These are phyloP conservation scores for Fibroporia radiculosa DNA, from an alignment of 768 basidiomycete genomes.

Conservation along the genomic window DNA sequence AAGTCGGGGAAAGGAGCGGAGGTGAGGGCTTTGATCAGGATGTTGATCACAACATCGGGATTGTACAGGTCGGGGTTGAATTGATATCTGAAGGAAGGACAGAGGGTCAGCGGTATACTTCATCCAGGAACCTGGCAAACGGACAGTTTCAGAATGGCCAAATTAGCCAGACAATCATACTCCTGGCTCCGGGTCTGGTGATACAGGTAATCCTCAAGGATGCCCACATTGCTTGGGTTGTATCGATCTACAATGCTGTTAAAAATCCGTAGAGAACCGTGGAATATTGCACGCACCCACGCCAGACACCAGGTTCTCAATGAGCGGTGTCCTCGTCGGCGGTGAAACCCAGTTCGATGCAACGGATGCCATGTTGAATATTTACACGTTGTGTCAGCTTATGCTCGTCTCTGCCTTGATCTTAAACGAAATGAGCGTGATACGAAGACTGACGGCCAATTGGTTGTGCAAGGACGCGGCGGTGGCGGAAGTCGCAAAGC, in stretches of 20 bases:
- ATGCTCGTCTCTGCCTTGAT: too few relatives aligned
- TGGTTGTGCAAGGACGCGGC: too few relatives aligned
- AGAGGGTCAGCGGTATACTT: neutral
- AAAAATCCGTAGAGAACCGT: neutral
- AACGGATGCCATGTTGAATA: constrained; percentile 40
- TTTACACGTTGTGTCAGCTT: too few relatives aligned
- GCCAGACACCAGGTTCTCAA: constrained; percentile 86
- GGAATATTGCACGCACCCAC: constrained; percentile 55
- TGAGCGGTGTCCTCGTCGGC: constrained; percentile 73
- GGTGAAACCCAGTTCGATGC: constrained; percentile 67
- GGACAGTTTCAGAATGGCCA: constrained; percentile 90
- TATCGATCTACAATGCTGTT: constrained; percentile 68
- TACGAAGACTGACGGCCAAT: too few relatives aligned
- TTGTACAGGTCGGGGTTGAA: constrained; percentile 94
- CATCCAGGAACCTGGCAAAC: constrained; percentile 15
- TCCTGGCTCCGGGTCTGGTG: constrained; percentile 87
- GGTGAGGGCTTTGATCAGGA: constrained; percentile 87
- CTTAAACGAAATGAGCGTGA: too few relatives aligned
- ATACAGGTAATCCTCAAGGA: constrained; percentile 95
- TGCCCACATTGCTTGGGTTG: constrained; percentile 88
- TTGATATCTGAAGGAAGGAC: constrained; percentile 60
- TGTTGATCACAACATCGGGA: constrained; percentile 88
- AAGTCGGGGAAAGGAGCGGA: constrained; percentile 87
- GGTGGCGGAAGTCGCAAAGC: too few relatives aligned
- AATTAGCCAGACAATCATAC: constrained; percentile 92